Conservation (phyloP, 345 rosid genomes). For the Mangifera indica region DNA sequence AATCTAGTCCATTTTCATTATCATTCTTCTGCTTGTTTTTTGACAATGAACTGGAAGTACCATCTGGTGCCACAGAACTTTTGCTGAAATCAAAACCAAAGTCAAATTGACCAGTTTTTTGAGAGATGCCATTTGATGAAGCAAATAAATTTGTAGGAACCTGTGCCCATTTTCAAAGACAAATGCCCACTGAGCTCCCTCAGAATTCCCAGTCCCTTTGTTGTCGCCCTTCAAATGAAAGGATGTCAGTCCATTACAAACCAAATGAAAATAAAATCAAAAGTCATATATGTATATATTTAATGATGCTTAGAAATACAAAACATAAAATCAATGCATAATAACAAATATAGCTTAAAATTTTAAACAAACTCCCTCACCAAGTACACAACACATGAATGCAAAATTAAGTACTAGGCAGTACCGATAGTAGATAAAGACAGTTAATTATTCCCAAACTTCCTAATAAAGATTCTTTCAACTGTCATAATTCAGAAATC, state of each 20-base stretch:
- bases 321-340: background rate
- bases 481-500: background rate
- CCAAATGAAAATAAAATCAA: conserved; percentile 13
- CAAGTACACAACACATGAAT: background rate
- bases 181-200: conserved; percentile 15
- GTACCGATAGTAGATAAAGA: background rate
- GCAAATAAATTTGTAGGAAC: conserved; percentile 22
- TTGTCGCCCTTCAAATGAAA: conserved; percentile 30
- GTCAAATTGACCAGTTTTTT: conserved; percentile 37
- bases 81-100: conserved; percentile 34
- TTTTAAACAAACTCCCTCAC: background rate
- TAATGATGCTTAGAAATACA: background rate
- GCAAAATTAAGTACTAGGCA: background rate
- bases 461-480: background rate
- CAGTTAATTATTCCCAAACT: background rate
- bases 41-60: conserved; percentile 13
- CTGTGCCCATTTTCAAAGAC: conserved; percentile 24
- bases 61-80: conserved; percentile 20
- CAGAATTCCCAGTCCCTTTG: conserved; percentile 21
- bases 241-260: conserved; percentile 22
- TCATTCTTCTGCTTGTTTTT: conserved; percentile 26
- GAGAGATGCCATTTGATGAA: conserved; percentile 24
- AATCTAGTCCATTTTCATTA: conserved; percentile 18
- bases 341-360: background rate
- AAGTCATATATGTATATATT: background rate